Conservation (phyloP, 768 basidiomycete species). For the Phanerochaete carnosa region DNA sequence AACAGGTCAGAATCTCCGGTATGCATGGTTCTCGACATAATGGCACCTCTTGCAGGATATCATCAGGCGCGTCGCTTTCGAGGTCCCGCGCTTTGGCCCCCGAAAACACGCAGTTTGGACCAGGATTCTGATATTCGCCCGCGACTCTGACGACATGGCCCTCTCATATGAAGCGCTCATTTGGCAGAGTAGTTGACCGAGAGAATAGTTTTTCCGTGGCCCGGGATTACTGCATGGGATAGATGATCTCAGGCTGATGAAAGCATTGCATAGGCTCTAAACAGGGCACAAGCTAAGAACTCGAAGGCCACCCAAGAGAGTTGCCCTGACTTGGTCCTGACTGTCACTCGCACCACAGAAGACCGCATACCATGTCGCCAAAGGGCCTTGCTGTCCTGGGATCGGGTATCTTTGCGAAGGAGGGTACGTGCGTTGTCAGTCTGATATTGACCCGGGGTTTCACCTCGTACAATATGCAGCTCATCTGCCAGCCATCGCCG, state of each 20-base stretch:
- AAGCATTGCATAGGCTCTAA: not conserved
- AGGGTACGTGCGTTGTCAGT: constrained; percentile 45
- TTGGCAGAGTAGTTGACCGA: not conserved
- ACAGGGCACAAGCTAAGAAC: not conserved
- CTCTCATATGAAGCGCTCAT: not conserved
- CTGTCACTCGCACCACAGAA: not conserved
- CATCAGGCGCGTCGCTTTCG: not conserved
- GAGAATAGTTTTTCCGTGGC: not conserved
- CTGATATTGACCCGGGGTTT: constrained; percentile 17
- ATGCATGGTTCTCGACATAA: not conserved
- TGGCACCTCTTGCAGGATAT: not conserved
- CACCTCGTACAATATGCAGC: constrained; percentile 38
- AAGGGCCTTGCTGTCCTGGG: constrained; percentile 74
- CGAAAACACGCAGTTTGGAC: not conserved
- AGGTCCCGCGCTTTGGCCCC: not conserved
- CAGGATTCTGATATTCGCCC: not conserved
- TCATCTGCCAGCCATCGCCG: constrained; percentile 73
- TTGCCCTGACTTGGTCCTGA: not conserved
- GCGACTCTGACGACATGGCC: not conserved
- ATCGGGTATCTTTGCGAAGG: constrained; percentile 74
- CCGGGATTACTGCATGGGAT: no score
- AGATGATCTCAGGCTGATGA: not conserved
- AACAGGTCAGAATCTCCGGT: not conserved
- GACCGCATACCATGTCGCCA: constrained; percentile 33
- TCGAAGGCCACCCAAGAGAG: not conserved